Evolutionary conservation across 345 rosid species (phyloP).

Genomic region (Toxicodendron radicans): DNA sequence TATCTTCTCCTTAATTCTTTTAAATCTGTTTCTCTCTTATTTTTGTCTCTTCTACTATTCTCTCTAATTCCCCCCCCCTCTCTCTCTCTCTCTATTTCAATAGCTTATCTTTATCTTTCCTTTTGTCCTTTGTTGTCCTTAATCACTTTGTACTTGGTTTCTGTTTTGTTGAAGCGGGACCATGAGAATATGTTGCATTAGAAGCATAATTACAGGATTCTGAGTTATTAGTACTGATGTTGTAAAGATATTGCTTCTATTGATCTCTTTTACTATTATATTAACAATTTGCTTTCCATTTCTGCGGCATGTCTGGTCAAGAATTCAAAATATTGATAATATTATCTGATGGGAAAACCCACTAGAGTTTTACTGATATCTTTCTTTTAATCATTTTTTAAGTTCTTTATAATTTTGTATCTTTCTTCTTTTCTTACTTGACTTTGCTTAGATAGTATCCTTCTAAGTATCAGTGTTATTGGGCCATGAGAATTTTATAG

Average conservation of each 20-base stretch:
- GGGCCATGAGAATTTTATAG: slow-evolving; percentile 6
- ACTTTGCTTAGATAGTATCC: background rate
- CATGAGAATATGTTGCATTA: background rate
- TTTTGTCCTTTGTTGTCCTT: no score
- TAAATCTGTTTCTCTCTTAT: no score
- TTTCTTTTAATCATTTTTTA: background rate
- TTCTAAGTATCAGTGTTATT: background rate
- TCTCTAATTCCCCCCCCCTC: no score
- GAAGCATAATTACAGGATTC: background rate
- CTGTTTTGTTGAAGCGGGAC: background rate
- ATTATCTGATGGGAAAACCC: background rate
- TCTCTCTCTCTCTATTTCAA: no score
- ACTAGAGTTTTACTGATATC: background rate
- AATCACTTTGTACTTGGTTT: background rate
- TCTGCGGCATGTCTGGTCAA: background rate
- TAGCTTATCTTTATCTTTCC: no score
- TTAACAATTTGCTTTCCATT: background rate
- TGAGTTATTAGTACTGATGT: background rate
- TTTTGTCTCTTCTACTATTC: no score
- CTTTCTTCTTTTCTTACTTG: background rate
- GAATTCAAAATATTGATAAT: no score
- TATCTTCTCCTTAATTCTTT: no score
- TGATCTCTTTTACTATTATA: background rate
- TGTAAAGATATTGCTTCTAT: background rate
- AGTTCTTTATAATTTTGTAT: background rate